phyloP scores from a whole-genome alignment of 2,329 filamentous ascomycete genomes.

The Mycosphaerella arachidis region DNA sequence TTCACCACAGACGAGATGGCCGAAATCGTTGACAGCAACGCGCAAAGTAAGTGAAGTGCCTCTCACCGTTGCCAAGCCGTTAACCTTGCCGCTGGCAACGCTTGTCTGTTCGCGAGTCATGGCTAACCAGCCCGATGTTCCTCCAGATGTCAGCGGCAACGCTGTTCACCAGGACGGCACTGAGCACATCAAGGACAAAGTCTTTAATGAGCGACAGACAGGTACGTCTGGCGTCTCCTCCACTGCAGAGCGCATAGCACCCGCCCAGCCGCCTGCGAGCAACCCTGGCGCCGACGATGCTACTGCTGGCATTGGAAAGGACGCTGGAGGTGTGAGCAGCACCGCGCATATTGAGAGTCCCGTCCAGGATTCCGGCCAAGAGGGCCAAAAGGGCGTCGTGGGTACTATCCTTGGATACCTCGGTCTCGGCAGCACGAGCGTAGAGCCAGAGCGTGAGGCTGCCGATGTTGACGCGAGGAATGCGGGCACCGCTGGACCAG shows the following conservation, averaged over 20 bases:
- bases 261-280: constrained; percentile 17
- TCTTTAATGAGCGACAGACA: constrained; percentile 2
- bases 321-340: constrained; percentile 20
- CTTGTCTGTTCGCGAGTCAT: not conserved
- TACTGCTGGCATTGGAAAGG: constrained; percentile 16
- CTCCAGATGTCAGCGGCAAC: not conserved
- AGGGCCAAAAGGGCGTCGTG: constrained; percentile 13
- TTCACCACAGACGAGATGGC: not conserved
- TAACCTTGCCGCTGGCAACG: not conserved
- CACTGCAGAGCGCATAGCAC: constrained; percentile 2
- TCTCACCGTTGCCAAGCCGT: not conserved
- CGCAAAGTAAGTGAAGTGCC: not conserved
- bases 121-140: not conserved
- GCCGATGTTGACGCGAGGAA: not conserved
- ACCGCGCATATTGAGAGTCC: constrained; percentile 21
- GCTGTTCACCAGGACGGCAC: constrained; percentile 20
- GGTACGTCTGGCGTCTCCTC: constrained; percentile 6
- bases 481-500: constrained; percentile 8
- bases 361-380: not conserved
- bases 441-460: not conserved
- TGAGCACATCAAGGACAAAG: constrained; percentile 21
- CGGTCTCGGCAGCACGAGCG: constrained; percentile 12
- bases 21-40: not conserved
- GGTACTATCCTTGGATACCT: constrained; percentile 23
- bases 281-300: constrained; percentile 21